Percentiles rank a stretch among this genome's conserved stretches.
phyloP scores from a whole-genome alignment of 805 yeast species.

The Barnettozyma sucrosica region DNA sequence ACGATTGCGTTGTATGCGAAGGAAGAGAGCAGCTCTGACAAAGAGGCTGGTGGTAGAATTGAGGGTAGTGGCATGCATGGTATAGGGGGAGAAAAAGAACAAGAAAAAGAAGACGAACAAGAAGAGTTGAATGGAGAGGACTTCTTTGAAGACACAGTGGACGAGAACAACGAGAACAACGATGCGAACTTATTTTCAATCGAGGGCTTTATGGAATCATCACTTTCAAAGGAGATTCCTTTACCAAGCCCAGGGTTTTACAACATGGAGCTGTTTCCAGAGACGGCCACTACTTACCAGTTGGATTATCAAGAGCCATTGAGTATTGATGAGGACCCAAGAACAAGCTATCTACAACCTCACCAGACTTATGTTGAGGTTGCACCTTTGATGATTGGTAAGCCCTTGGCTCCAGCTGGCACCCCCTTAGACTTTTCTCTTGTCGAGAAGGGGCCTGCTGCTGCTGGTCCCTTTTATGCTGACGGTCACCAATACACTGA shows the following conservation, averaged over 20 bases:
- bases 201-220: background rate
- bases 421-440: slow-evolving; percentile 21
- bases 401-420: slow-evolving; percentile 17
- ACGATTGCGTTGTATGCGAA: slow-evolving; percentile 1
- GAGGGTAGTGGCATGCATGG: background rate
- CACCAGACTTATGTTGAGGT: slow-evolving; percentile 16
- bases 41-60: background rate
- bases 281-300: background rate
- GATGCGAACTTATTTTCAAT: background rate
- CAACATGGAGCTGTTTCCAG: background rate
- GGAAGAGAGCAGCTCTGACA: slow-evolving; percentile 4
- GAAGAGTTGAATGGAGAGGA: background rate
- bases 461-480: slow-evolving; percentile 12
- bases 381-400: slow-evolving; percentile 16
- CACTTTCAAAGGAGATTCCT: background rate
- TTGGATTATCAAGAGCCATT: background rate
- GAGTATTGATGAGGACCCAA: slow-evolving; percentile 5
- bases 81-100: background rate
- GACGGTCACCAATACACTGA: slow-evolving; percentile 2
- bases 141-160: background rate
- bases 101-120: background rate
- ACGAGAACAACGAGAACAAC: background rate
- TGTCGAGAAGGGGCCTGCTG: slow-evolving; percentile 5
- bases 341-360: slow-evolving; percentile 15
- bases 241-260: background rate